These are phyloP conservation scores for Pseudoscleropodium purum DNA, from an alignment of 225 moss, liverwort and hornwort genomes.

Conservation along the genomic window DNA sequence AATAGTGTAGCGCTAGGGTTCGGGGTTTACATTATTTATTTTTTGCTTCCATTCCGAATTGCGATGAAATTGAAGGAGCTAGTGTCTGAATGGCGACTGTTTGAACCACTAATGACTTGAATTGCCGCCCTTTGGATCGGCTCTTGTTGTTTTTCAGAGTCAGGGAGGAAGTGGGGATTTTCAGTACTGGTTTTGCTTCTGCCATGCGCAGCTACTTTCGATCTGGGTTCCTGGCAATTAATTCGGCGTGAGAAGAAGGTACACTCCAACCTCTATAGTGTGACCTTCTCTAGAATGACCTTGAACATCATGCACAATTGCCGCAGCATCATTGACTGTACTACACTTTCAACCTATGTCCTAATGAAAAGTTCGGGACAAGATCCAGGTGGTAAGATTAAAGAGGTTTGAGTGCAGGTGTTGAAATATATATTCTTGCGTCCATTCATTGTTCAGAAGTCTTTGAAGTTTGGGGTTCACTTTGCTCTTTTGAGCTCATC, in stretches of 20 bases:
- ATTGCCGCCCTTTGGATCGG: background rate
- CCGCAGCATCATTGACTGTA: background rate
- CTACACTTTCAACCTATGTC: background rate
- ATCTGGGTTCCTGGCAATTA: conserved; percentile 85
- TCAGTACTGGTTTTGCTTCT: conserved; percentile 72
- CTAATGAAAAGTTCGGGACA: too few relatives aligned
- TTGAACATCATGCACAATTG: background rate
- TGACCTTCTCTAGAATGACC: background rate
- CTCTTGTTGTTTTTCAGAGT: background rate
- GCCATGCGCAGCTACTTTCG: conserved; percentile 78
- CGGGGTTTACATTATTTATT: background rate
- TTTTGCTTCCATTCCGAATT: background rate
- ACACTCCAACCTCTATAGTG: background rate
- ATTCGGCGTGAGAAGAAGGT: conserved; percentile 79
- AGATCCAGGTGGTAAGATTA: background rate
- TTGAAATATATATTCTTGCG: background rate
- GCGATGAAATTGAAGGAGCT: background rate
- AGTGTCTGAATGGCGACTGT: background rate
- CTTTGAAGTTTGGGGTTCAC: background rate
- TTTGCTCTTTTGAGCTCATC: background rate
- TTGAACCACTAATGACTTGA: background rate
- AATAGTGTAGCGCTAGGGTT: background rate
- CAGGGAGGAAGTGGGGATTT: conserved; percentile 56
- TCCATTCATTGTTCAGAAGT: background rate
- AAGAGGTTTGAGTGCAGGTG: background rate